Base-by-base conservation (phyloP, 495 filamentous ascomycete species). In the Xylaria palmicola region DNA sequence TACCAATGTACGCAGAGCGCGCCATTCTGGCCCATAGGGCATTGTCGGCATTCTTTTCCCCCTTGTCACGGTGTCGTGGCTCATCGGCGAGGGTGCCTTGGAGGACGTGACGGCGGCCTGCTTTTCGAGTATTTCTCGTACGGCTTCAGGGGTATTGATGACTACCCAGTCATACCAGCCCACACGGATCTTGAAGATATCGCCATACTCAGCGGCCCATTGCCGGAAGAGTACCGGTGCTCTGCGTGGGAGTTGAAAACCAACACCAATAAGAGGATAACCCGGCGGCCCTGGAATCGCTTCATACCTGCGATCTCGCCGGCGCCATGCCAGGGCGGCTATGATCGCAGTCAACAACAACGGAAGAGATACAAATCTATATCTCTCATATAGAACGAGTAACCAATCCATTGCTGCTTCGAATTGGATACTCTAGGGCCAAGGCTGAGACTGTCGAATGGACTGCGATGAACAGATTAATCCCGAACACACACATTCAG, bases 11-110 rank as follows among this genome's bases (percentile, higher is more conserved):
- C 77, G 69, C 5, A 64, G 70, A 4, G 70, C 66, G 7, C 75
- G 70, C 79, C 79, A 83, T 22, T 75, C 60, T 9, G 72, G 64
- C 12, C 75, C 74, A 56, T 83, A 80, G 0, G 77, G 68, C 76
- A 82, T 77, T 2, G 73, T 74, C n/a, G 70, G 67, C 40, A 81
- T 69, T 2, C 76, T 56, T 29, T 59, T 72, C 8, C 68, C 73
- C n/a, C 67, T 69, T 2, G 59, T 60, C 10, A 69, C 64, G 13
- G 71, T 44, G 26, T 69, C 67, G 20, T 66, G 57, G 0, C 49
- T 66, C 24, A 76, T 59, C 3, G 74, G 75, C 22, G 56, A 36
- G 4, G 71, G 74, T 12, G 61, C 36, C 34, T 66, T 67, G 13
- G 67, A 69, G 7, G 72, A 75, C 3, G 72, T 68, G 27, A 56